Base-by-base conservation (phyloP, 169 alveolate species). In the Cryptosporidium baileyi region DNA sequence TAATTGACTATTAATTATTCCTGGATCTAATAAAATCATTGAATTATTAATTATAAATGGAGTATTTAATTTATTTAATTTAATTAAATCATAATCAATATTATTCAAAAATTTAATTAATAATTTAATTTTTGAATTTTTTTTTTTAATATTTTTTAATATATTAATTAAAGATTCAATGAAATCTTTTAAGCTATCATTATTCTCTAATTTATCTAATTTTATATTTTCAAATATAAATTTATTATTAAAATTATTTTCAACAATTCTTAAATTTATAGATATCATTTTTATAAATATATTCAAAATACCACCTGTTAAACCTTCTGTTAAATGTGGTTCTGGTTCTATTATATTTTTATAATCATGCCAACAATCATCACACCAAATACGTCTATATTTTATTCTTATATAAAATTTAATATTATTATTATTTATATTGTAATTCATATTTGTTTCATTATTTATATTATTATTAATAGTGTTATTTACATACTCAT, bases 381-480 rank as follows among this genome's bases (percentile, higher is more conserved):
- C 34, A 54, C 85, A 74, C 85, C 85, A 74, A 7, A 74, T 67
- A 32, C 85, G 60, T 51, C 85, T 51, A 54, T 74, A 74, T 74
- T 74, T 74, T 34, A 74, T 49, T 51, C 85, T 74, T 15, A 57
- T 34, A 59, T 54, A 17, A 24, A 63, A 19, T 13, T 22, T 26
- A n/a, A 63, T 47, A 19, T 13, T 43, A 36, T 1, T 19, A 24
- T 26, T 11, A 30, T 45, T 28, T 2, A 54, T 9, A 51, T 13
- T 51, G 0, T 13, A 11, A 36, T 1, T 59, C 1, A 6, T 17
- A 43, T 74, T 74, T 4, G 24, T 11, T 24, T 43, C 17, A 0
- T 30, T 17, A 17, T 17, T 26, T 22, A 3, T 30, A 19, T 6
- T 19, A 57, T 6, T 19, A 30, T 24, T 22, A 30, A 24, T 51